phyloP scores from a whole-genome alignment of 225 moss, liverwort and hornwort genomes.

The Climacium dendroides region DNA sequence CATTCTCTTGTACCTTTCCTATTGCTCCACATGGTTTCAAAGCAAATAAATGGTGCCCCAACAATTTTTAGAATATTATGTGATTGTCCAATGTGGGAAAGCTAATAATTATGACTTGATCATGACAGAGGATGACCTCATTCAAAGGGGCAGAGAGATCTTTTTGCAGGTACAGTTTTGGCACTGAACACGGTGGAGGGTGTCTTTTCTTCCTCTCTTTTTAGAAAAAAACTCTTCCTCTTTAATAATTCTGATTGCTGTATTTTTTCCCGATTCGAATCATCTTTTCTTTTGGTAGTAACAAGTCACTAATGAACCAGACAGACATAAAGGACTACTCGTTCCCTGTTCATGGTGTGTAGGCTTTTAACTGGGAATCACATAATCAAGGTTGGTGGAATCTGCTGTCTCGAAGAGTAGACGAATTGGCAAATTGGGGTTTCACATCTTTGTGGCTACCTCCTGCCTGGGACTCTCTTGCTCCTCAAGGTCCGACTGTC shows the following conservation, averaged over 20 bases:
- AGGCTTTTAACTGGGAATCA: constrained; percentile 99
- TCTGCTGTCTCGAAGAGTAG: constrained; percentile 45
- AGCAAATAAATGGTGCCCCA: not conserved
- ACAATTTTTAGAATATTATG: not conserved
- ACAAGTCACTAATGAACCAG: not conserved
- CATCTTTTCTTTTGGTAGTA: not conserved
- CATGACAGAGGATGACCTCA: constrained; percentile 36
- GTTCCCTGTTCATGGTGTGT: not conserved
- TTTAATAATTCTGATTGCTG: not conserved
- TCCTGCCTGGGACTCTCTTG: constrained; percentile 78
- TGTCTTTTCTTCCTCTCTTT: not conserved
- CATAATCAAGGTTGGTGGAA: constrained; percentile 77
- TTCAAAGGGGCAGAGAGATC: constrained; percentile 42
- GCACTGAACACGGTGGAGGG: not conserved
- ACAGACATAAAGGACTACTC: not conserved
- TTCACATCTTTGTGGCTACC: constrained; percentile 95
- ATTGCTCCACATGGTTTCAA: not conserved
- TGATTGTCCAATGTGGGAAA: not conserved
- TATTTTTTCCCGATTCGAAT: not conserved
- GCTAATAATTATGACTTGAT: not conserved
- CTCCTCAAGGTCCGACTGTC: constrained; percentile 55
- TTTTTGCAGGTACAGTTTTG: constrained; percentile 23
- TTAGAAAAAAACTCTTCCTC: not conserved
- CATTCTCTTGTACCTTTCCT: not conserved
- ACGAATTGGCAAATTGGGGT: constrained; percentile 65